phyloP scores from a whole-genome alignment of 78 protist genomes.

The Emiliania huxleyi region DNA sequence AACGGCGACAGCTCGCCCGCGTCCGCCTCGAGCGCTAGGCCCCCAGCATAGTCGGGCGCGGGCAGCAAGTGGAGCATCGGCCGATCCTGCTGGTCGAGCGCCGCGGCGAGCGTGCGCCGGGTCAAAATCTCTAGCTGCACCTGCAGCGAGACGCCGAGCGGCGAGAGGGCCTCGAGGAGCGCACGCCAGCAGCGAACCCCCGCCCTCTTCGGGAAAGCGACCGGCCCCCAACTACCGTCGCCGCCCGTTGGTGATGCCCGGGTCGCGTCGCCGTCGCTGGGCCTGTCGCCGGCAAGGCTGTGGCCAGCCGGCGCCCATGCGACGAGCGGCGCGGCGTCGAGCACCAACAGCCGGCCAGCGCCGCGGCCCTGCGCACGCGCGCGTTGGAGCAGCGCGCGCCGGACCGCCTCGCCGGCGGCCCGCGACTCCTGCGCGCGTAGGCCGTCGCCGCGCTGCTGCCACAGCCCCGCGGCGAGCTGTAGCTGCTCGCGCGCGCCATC shows the following conservation, averaged over 20 bases:
- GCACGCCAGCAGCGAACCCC: neutral
- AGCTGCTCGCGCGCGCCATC: neutral
- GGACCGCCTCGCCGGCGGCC: neutral
- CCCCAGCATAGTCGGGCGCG: neutral
- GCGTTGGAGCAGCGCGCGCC: neutral
- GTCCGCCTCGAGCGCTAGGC: neutral
- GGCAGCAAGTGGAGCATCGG: neutral
- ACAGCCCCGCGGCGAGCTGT: neutral
- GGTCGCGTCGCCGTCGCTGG: too few species aligned
- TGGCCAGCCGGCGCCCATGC: neutral
- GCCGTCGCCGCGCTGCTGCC: neutral
- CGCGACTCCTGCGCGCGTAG: neutral
- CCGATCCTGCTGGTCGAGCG: neutral
- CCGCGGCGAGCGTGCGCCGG: neutral
- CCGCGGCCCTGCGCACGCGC: neutral
- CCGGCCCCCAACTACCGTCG: too few species aligned
- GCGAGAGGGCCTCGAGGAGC: neutral
- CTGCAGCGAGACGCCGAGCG: neutral
- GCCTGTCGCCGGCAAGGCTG: too few species aligned
- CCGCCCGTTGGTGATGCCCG: too few species aligned
- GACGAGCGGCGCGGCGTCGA: slow-evolving; percentile 14
- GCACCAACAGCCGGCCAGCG: neutral
- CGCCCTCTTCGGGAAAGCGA: neutral
- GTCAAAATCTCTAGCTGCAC: neutral
- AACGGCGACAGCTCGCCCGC: neutral